Percentiles rank a stretch among this genome's conserved stretches.
Conservation (phyloP, 495 filamentous ascomycete genomes). For the Saxophila tyrrhenica region DNA sequence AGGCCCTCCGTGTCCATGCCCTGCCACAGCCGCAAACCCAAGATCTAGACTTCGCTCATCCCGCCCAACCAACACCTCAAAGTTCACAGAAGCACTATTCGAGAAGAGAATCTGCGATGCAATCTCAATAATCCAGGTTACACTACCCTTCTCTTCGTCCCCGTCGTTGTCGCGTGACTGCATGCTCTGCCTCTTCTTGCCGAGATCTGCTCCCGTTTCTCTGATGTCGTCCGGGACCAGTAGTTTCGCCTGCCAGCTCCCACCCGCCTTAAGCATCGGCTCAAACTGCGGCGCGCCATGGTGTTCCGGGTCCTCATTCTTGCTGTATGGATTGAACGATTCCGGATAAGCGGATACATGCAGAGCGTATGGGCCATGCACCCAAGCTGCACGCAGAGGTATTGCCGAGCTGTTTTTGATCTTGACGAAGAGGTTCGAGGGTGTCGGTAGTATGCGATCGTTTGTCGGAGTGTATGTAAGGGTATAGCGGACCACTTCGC, state of each 20-base stretch:
- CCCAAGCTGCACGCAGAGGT: slow-evolving; percentile 82
- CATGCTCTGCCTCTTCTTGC: slow-evolving; percentile 4
- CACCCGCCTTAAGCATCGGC: slow-evolving; percentile 89
- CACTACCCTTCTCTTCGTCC: slow-evolving; percentile 30
- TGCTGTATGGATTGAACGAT: slow-evolving; percentile 65
- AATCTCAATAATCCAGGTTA: slow-evolving; percentile 87
- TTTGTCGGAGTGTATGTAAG: slow-evolving; percentile 82
- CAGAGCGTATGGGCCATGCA: slow-evolving; percentile 89
- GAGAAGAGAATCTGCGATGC: slow-evolving; percentile 89
- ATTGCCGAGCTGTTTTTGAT: slow-evolving; percentile 88
- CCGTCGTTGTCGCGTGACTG: slow-evolving; percentile 18
- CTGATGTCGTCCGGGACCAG: slow-evolving; percentile 62
- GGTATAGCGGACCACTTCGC: slow-evolving; percentile 87
- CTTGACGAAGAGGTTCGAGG: slow-evolving; percentile 63
- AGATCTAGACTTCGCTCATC: slow-evolving; percentile 71
- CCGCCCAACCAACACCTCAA: slow-evolving; percentile 72
- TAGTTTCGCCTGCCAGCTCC: slow-evolving; percentile 66
- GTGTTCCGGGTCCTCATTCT: slow-evolving; percentile 47
- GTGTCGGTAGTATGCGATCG: slow-evolving; percentile 79
- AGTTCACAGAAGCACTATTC: slow-evolving; percentile 73
- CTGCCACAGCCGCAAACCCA: slow-evolving; percentile 40
- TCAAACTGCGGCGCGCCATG: slow-evolving; percentile 78
- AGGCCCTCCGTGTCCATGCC: slow-evolving; percentile 40
- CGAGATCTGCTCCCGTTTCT: slow-evolving; percentile 29
- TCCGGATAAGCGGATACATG: slow-evolving; percentile 74